Conservation (phyloP, 352 stramenopile species). For the Elongisporangium undulatum region DNA sequence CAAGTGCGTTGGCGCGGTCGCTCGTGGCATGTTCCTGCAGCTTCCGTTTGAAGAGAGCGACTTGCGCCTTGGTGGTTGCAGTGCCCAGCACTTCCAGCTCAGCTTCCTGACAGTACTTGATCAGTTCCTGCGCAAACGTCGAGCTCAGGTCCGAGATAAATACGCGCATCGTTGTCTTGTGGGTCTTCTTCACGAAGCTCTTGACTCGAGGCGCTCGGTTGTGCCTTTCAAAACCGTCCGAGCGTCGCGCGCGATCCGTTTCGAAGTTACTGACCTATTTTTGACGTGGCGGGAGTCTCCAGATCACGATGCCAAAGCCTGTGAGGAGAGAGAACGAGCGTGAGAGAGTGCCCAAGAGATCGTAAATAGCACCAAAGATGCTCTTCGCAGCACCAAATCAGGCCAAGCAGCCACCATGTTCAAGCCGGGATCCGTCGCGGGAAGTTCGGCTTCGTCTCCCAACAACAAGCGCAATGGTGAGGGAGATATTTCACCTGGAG, state of each 20-base stretch:
- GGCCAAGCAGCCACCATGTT: not conserved
- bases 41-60: conserved; percentile 38
- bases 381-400: not conserved
- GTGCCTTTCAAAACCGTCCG: not conserved
- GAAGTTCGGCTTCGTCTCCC: conserved; percentile 12
- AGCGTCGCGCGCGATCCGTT: not conserved
- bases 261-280: not conserved
- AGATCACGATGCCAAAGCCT: not conserved
- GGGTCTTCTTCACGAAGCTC: not conserved
- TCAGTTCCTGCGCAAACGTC: conserved; percentile 48
- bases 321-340: not conserved
- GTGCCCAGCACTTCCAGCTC: conserved; percentile 68
- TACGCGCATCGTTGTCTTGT: conserved; percentile 42
- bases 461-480: conserved; percentile 53
- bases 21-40: conserved; percentile 55
- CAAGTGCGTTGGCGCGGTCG: conserved; percentile 34
- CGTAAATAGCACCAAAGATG: not conserved
- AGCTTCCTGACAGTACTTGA: conserved; percentile 47
- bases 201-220: not conserved
- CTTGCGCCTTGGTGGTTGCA: conserved; percentile 36
- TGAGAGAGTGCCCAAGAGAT: not conserved
- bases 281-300: not conserved
- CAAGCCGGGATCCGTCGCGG: not conserved
- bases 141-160: conserved; percentile 72
- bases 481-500: not conserved